Evolutionary conservation across 768 basidiomycete genomes (phyloP).

Genomic region (Tremella mesenterica): DNA sequence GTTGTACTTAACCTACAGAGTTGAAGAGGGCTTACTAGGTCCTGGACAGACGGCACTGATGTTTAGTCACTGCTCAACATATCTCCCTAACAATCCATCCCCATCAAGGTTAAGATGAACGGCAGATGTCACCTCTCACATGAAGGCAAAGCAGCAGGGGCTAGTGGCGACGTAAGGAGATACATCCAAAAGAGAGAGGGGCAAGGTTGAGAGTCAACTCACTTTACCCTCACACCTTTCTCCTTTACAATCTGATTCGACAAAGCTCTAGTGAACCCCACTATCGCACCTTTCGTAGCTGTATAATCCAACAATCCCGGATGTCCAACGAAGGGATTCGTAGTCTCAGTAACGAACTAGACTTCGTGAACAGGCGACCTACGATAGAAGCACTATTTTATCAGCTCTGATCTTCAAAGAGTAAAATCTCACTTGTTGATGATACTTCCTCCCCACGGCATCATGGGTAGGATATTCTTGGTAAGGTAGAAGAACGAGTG

Average conservation of each 20-base stretch:
- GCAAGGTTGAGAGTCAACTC: background rate
- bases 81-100: no score
- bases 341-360: conserved; percentile 12
- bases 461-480: conserved; percentile 50
- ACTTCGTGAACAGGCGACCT: background rate
- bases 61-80: background rate
- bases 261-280: conserved; percentile 50
- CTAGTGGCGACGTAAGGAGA: no score
- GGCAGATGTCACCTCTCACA: no score
- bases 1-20: conserved; percentile 15
- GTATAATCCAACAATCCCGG: conserved; percentile 52
- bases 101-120: no score
- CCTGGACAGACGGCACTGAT: conserved; percentile 21
- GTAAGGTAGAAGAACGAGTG: conserved; percentile 49
- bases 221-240: conserved; percentile 51
- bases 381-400: background rate
- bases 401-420: no score
- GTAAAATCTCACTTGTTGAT: conserved; percentile 47
- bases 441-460: conserved; percentile 48
- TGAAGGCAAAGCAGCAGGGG: no score
- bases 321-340: conserved; percentile 50
- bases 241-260: conserved; percentile 52
- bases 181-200: no score
- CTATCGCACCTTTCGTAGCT: conserved; percentile 53
- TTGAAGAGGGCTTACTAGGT: conserved; percentile 15